Evolutionary conservation across 73 alveolate species (phyloP).

Genomic region (Symbiodinium pilosum): DNA sequence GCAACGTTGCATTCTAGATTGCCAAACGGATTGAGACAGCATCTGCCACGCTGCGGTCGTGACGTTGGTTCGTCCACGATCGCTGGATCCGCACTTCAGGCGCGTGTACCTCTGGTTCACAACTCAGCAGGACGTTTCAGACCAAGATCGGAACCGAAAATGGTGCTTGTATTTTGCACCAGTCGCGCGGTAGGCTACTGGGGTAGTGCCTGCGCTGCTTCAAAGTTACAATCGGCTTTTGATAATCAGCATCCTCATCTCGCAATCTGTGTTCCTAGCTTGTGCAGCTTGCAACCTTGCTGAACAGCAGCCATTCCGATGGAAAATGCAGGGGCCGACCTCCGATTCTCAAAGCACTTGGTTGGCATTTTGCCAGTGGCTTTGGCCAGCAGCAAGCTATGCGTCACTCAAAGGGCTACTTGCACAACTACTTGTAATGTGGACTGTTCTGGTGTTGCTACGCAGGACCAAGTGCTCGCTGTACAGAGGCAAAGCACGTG

Average conservation of each 20-base stretch:
- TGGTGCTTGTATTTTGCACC: no score
- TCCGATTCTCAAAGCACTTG: neutral
- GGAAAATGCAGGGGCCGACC: neutral
- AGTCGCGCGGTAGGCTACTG: no score
- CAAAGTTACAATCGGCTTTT: neutral
- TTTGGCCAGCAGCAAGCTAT: neutral
- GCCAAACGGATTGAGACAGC: no score
- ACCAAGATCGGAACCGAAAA: no score
- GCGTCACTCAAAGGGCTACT: neutral
- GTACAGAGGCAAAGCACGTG: no score
- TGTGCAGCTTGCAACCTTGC: neutral
- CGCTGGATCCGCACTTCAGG: slow-evolving; percentile 86
- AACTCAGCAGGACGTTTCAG: no score
- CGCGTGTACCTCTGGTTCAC: slow-evolving; percentile 92
- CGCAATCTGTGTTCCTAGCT: neutral
- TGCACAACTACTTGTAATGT: no score
- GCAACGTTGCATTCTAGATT: neutral
- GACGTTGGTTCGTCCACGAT: slow-evolving; percentile 85
- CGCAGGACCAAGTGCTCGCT: no score
- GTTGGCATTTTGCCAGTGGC: neutral
- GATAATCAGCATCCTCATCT: no score
- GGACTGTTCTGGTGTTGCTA: no score
- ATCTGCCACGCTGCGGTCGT: neutral
- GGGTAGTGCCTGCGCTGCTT: neutral
- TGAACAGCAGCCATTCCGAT: neutral